phyloP scores from a whole-genome alignment of 495 filamentous ascomycete species.

The Penicillium pancosmium region DNA sequence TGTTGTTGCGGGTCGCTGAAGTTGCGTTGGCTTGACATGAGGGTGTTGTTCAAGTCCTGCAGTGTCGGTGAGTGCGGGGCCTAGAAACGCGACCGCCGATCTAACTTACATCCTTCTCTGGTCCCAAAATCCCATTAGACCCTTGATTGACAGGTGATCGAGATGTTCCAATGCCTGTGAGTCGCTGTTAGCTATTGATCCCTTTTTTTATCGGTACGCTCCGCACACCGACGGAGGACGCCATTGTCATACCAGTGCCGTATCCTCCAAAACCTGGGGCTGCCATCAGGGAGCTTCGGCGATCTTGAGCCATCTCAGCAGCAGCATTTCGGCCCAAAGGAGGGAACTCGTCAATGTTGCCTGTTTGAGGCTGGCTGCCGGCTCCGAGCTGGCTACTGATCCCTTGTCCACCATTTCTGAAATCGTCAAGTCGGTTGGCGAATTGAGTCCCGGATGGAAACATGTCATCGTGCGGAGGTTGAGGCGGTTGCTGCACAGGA shows the following conservation, averaged over 20 bases:
- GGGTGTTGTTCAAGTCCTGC: conserved; percentile 39
- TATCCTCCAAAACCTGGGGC: conserved; percentile 65
- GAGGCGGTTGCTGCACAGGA: conserved; percentile 60
- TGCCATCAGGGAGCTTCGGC: conserved; percentile 64
- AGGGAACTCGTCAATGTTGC: conserved; percentile 81
- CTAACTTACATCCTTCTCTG: conserved; percentile 47
- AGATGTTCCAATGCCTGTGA: conserved; percentile 41
- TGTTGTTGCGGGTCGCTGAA: conserved; percentile 40
- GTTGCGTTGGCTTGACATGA: conserved; percentile 37
- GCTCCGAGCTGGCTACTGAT: conserved; percentile 58
- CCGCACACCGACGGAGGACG: conserved; percentile 24
- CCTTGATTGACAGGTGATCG: conserved; percentile 46
- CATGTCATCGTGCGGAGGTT: conserved; percentile 59
- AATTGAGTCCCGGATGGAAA: conserved; percentile 57
- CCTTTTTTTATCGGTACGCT: conserved; percentile 1
- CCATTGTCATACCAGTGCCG: conserved; percentile 40
- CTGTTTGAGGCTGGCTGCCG: conserved; percentile 63
- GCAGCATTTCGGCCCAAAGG: conserved; percentile 72
- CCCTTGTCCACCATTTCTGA: conserved; percentile 61
- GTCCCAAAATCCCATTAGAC: conserved; percentile 42
- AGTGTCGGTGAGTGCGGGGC: conserved; percentile 25
- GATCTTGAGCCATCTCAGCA: conserved; percentile 72
- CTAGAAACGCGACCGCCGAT: conserved; percentile 13
- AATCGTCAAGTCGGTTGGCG: conserved; percentile 58
- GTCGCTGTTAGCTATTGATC: conserved; percentile 19